Evolutionary conservation across 371 early-diverging fungal species (phyloP).

Genomic region (Lichtheimia ramosa): DNA sequence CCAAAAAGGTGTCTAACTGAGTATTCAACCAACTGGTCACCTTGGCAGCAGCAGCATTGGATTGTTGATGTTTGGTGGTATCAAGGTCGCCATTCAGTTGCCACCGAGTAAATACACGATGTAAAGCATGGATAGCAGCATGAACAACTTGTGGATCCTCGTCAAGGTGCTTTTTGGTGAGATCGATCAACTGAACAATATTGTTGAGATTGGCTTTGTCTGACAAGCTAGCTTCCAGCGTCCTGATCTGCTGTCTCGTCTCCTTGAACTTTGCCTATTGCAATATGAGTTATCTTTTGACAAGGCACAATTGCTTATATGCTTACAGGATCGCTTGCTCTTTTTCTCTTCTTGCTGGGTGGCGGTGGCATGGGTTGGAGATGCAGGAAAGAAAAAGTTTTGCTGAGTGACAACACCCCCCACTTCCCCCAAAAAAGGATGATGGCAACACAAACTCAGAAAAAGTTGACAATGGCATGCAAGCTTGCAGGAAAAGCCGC

Average conservation of each 20-base stretch:
- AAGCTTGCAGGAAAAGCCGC: too few relatives aligned
- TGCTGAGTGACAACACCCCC: too few relatives aligned
- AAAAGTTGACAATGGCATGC: too few relatives aligned
- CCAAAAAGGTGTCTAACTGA: slow-evolving; percentile 64
- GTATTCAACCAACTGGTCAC: slow-evolving; percentile 76
- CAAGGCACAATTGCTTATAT: slow-evolving; percentile 4
- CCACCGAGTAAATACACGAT: slow-evolving; percentile 68
- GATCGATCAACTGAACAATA: slow-evolving; percentile 51
- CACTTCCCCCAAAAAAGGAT: too few relatives aligned
- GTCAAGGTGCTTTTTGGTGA: slow-evolving; percentile 39
- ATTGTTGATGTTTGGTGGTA: slow-evolving; percentile 24
- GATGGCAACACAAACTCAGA: too few relatives aligned
- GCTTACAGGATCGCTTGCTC: neutral
- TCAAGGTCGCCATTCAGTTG: slow-evolving; percentile 69
- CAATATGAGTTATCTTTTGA: neutral
- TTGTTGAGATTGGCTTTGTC: slow-evolving; percentile 64
- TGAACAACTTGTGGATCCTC: slow-evolving; percentile 28
- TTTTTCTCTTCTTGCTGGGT: slow-evolving; percentile 28
- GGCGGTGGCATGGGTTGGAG: slow-evolving; percentile 6
- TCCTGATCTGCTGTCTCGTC: slow-evolving; percentile 40
- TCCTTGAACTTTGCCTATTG: slow-evolving; percentile 18
- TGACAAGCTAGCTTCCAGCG: slow-evolving; percentile 51
- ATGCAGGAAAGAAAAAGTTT: too few relatives aligned
- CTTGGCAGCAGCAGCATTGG: slow-evolving; percentile 43
- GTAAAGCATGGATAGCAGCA: slow-evolving; percentile 71